Percentiles rank a stretch among this genome's conserved stretches.
These are phyloP conservation scores for Cladosporium cucumerinum DNA, from an alignment of 2,329 filamentous ascomycete species.

Conservation along the genomic window DNA sequence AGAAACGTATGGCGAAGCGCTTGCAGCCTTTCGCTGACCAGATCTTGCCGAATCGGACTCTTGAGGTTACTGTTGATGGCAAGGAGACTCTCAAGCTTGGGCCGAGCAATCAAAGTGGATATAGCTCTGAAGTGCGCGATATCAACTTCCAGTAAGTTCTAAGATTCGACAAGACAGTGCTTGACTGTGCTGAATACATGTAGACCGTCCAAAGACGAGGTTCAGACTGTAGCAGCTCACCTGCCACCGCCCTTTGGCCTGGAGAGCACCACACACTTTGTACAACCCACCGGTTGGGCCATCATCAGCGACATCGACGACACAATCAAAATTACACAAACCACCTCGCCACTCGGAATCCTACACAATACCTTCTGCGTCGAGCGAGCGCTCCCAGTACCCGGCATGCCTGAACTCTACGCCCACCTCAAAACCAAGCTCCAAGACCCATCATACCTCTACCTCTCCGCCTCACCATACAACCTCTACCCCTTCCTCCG, in stretches of 20 bases:
- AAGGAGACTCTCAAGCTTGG: slow-evolving; percentile 36
- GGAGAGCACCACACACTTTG: slow-evolving; percentile 69
- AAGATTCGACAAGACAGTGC: too few relatives aligned
- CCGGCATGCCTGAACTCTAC: slow-evolving; percentile 85
- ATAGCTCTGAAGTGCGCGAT: slow-evolving; percentile 30
- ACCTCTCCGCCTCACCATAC: slow-evolving; percentile 90
- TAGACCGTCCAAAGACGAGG: slow-evolving; percentile 10
- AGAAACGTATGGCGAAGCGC: slow-evolving; percentile 63
- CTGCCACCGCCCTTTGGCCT: slow-evolving; percentile 38
- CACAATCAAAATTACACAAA: slow-evolving; percentile 89
- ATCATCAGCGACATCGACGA: slow-evolving; percentile 91
- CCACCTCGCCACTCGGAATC: slow-evolving; percentile 75
- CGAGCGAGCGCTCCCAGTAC: slow-evolving; percentile 60
- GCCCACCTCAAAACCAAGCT: slow-evolving; percentile 56
- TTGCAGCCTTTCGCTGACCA: slow-evolving; percentile 76
- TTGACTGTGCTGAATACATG: not conserved
- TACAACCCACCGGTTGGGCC: slow-evolving; percentile 75
- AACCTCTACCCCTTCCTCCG: slow-evolving; percentile 87
- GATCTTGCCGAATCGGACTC: slow-evolving; percentile 65
- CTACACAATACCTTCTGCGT: slow-evolving; percentile 80
- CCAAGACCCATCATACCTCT: slow-evolving; percentile 74
- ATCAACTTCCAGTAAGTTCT: slow-evolving; percentile 27
- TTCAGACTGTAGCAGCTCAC: slow-evolving; percentile 25
- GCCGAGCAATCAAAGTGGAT: slow-evolving; percentile 33
- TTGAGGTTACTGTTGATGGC: slow-evolving; percentile 60